Conservation (phyloP, 2,329 filamentous ascomycete genomes). For the Rhynchosporium graminicola region DNA sequence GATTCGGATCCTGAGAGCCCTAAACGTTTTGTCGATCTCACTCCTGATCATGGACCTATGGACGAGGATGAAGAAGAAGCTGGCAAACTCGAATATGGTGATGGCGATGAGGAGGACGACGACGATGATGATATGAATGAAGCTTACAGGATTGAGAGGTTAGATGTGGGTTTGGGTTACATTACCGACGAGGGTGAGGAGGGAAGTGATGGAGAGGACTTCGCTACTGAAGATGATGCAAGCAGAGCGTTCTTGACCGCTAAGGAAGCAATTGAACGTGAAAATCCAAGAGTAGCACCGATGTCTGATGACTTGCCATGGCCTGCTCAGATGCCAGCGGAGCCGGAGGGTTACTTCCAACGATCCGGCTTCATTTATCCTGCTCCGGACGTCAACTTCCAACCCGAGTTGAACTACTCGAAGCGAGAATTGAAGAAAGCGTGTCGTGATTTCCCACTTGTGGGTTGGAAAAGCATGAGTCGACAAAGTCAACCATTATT, state of each 20-base stretch:
- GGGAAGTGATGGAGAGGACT: background rate
- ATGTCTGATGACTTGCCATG: background rate
- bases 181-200: background rate
- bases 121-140: background rate
- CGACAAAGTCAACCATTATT: conserved; percentile 2
- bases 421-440: conserved; percentile 9
- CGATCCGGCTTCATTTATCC: background rate
- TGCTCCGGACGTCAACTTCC: background rate
- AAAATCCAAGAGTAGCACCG: background rate
- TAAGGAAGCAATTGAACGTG: background rate
- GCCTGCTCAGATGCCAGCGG: background rate
- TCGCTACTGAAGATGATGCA: background rate
- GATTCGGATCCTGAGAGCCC: background rate
- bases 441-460: background rate
- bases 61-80: background rate
- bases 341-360: background rate
- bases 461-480: background rate
- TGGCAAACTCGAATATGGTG: background rate
- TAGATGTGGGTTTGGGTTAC: background rate
- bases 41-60: background rate
- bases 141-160: background rate
- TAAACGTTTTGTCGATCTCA: background rate
- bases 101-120: background rate
- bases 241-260: background rate
- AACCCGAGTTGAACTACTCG: background rate